Base-by-base conservation (phyloP, 495 filamentous ascomycete species). In the Jackrogersella minutella region DNA sequence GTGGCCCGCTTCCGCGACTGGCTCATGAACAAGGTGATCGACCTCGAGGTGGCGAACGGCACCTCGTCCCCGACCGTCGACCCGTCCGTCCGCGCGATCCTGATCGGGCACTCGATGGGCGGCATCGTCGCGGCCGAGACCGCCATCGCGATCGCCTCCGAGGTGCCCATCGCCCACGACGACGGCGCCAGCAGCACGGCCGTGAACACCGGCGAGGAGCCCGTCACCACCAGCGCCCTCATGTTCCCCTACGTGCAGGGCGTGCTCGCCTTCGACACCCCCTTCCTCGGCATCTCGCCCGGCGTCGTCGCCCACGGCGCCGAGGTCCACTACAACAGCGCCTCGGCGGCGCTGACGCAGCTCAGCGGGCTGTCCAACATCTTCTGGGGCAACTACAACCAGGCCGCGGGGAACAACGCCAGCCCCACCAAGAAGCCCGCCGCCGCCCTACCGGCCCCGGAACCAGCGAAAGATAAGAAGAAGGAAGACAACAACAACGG, bases 81-180 rank as follows among this genome's bases (percentile, higher is more conserved):
- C 49, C 93, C 94, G 7, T 91, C 88, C 2, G 93, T 99, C 21
- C 91, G 85, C 70, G 89, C 89, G 19, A 84, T 97, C 64, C 80
- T 99, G 0, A 80, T 97, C 34, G 94, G 96, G 9, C 95, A 99
- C 74, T 93, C 89, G 9, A 99, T 99, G 95, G 95, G 93, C 66
- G 95, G 95, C 62, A 97, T 99, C 68, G 93, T 99, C 11, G 95
- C 91, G 21, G 93, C 93, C 17, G 95, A 99, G 58, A 88, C 91
- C 0, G 78, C 95, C 39, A 83, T 97, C 64, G 64, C 85, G 11
- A 81, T 95, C 14, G 79, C 87, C 26, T 80, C 81, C 21, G 91
- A 96, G 61, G 80, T 88, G 39, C 88, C 90, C 17, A 87, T 94
- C 63, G 74, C 71, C 30, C 65, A 75, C 0, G 71, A 74, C 34